Conservation (phyloP, 768 basidiomycete genomes). For the Pholiota conissans region DNA sequence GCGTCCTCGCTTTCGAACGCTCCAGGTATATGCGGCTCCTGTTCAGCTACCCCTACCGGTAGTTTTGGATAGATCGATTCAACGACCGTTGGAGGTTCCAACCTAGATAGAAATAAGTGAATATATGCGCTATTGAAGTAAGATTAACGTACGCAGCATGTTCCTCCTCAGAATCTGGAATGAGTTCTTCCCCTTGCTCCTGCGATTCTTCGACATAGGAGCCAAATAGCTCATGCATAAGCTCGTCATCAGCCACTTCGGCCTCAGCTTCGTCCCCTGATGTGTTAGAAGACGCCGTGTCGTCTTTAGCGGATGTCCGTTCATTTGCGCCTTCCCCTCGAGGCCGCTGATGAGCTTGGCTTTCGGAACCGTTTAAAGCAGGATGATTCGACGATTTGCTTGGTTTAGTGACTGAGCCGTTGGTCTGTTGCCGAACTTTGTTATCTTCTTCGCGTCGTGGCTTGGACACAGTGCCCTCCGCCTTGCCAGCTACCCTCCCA, state of each 20-base stretch:
- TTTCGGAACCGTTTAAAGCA: background rate
- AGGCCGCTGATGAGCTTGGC: background rate
- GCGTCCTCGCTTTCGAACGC: background rate
- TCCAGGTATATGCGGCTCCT: background rate
- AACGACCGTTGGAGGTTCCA: background rate
- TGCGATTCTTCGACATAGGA: conserved; percentile 1
- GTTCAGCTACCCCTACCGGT: background rate
- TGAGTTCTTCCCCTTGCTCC: conserved; percentile 8
- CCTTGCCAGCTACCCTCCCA: conserved; percentile 1
- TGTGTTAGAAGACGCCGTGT: too few species aligned
- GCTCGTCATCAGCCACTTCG: background rate
- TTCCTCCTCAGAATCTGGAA: background rate
- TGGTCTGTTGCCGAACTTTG: background rate
- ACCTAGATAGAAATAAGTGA: background rate
- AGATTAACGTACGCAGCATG: conserved; percentile 1
- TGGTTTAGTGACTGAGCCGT: background rate
- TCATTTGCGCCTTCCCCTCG: background rate
- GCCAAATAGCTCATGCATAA: conserved; percentile 11
- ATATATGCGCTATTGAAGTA: background rate
- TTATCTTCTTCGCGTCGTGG: background rate
- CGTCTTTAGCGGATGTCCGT: background rate
- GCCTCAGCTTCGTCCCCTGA: background rate
- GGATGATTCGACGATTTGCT: background rate
- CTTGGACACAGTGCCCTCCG: background rate
- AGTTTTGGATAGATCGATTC: background rate